Base-by-base conservation (phyloP, 2,329 filamentous ascomycete species). In the Fusarium protoensiforme region DNA sequence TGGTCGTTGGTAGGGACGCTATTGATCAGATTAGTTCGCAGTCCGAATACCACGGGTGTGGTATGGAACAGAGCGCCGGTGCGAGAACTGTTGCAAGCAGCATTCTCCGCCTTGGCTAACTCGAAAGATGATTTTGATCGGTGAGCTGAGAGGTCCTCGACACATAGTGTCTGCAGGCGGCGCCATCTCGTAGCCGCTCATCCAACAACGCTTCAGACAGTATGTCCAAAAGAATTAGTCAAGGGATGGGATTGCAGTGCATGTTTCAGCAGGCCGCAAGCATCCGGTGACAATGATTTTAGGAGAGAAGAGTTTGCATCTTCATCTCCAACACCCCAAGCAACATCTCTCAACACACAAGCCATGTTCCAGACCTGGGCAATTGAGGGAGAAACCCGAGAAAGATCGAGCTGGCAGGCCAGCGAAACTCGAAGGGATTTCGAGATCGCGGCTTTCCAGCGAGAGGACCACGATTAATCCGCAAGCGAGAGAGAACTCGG, bases 1-100 rank as follows among this genome's bases (percentile, higher is more conserved):
- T 98, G 93, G 86, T 98, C 94, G 87, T 95, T 88, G 86, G 95
- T 97, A 80, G 96, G 94, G 83, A 98, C 94, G 71, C 65, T 74
- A 87, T 92, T 92, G 88, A 85, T 91, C 85, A 94, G 92, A 93
- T 94, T 91, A 94, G 92, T 94, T 92, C 91, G 89, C 90, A 88
- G 88, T 90, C 90, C 92, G 88, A 84, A 90, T 87, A 89, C 87
- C 85, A 76, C 65, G 10, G 48, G 10, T 48, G 63, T 67, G 83
- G 87, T 87, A 89, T 90, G 88, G 83, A 87, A 85, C 86, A 83
- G 83, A 92, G 91, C 93, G 93, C 93, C 92, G 91, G 91, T 91
- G 91, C 89, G 91, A 95, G 94, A 97, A 97, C 87, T 97, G 94
- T 93, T 92, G 89, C 87, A 92, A 88, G 93, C 94, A 91, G 92